Percentiles rank a stretch among this genome's conserved stretches.
These are phyloP conservation scores for Vitis vinifera DNA, from an alignment of 164 flowering plant genomes.

Conservation along the genomic window DNA sequence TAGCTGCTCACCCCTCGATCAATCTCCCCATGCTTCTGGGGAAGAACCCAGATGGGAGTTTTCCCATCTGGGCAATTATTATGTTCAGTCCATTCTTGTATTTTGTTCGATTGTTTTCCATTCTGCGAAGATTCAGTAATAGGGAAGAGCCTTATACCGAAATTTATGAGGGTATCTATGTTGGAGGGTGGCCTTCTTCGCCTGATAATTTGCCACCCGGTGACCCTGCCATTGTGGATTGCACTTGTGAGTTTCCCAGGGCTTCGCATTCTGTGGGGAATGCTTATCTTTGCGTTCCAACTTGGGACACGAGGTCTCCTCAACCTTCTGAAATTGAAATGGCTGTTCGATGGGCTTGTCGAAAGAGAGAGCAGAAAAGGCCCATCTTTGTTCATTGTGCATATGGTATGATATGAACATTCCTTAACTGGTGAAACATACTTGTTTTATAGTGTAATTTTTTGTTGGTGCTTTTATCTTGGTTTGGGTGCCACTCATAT, in stretches of 20 bases:
- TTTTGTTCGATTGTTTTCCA: constrained; percentile 55
- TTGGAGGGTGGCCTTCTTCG: constrained; percentile 89
- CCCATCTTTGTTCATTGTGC: constrained; percentile 88
- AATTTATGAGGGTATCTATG: constrained; percentile 69
- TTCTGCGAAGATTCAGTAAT: constrained; percentile 43
- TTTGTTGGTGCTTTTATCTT: no score
- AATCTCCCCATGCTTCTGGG: constrained; percentile 82
- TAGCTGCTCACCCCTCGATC: constrained; percentile 66
- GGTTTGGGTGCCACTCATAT: no score
- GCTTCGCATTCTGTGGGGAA: constrained; percentile 29
- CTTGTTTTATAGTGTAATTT: no score
- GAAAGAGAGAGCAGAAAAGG: constrained; percentile 61
- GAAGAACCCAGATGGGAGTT: constrained; percentile 66
- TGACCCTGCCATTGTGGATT: constrained; percentile 77
- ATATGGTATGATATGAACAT: constrained; percentile 46
- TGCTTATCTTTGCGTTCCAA: constrained; percentile 60
- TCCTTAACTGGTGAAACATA: no score
- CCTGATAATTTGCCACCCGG: constrained; percentile 64
- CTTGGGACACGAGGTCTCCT: constrained; percentile 91
- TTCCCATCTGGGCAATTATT: constrained; percentile 70
- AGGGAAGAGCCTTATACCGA: constrained; percentile 69
- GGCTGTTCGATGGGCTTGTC: constrained; percentile 83
- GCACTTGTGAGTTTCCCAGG: constrained; percentile 90
- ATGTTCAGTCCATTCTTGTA: constrained; percentile 63
- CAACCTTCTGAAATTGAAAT: constrained; percentile 65